Base-by-base conservation (phyloP, 441 rosid species). In the Euphorbia schlechtendalii region DNA sequence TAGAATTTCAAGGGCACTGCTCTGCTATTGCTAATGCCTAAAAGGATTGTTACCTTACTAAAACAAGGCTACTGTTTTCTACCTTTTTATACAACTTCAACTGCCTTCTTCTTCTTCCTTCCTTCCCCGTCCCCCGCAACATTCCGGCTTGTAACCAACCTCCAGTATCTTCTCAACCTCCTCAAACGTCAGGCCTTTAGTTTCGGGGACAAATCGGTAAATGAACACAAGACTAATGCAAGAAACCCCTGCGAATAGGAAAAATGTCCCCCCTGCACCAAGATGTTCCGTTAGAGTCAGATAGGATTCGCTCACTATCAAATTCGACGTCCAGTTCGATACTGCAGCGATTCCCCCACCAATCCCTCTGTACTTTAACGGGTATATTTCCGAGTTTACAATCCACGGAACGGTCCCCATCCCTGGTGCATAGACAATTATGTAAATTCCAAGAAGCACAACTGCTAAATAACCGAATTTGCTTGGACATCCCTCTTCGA, bases 361-460 rank as follows among this genome's bases (percentile, higher is more conserved):
- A 0, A 86, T 18, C 5, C 96, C 98, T 89, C 96, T 77, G 58
- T 89, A 92, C 34, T 81, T 76, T 10, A 89, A 70, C 0, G 98
- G 98, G 71, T 92, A 92, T 25, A 93, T 90, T 81, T 90, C 97
- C 2, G 97, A 93, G 83, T 90, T 93, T 8, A 93, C 82, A 4
- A 88, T 82, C 98, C 98, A 85, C 0, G 97, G 98, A 3, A 74
- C 92, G 0, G 91, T 85, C 1, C 98, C 97, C 92, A 93, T 88
- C 21, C 98, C 96, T 5, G 97, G 97, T 0, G 98, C 79, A 56
- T 82, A 90, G 20, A 74, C 66, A 10, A 93, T 73, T 14, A 93
- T 93, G 77, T 90, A 86, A 20, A 83, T 61, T 22, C 82, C 98
- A 12, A 90, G 74, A 24, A 88, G 69, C 27, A 86, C 32, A 7